phyloP scores from a whole-genome alignment of 2,329 filamentous ascomycete species.

The Colletotrichum sp. region DNA sequence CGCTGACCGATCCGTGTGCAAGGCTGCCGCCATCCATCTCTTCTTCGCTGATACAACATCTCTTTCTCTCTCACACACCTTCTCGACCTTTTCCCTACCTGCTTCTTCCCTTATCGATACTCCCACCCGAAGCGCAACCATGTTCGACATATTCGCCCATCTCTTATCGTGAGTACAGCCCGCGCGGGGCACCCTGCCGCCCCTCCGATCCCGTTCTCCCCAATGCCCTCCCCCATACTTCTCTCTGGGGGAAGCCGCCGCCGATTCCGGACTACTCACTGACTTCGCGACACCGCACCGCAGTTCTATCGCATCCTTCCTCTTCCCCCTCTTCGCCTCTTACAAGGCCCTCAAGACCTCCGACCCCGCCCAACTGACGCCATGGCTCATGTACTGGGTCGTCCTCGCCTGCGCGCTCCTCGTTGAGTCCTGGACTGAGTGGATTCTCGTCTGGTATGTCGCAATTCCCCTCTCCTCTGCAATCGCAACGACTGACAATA shows the following conservation, averaged over 20 bases:
- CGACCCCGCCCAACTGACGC: constrained; percentile 86
- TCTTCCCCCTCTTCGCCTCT: constrained; percentile 95
- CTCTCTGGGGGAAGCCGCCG: background rate
- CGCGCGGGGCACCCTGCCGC: background rate
- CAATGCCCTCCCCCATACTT: background rate
- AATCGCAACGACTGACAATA: background rate
- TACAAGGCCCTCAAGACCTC: constrained; percentile 97
- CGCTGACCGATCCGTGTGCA: constrained; percentile 9
- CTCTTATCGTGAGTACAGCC: constrained; percentile 71
- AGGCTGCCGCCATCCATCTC: constrained; percentile 1
- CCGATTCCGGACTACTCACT: background rate
- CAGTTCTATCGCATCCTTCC: constrained; percentile 85
- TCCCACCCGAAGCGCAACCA: constrained; percentile 38
- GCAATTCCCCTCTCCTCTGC: background rate
- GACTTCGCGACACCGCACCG: background rate
- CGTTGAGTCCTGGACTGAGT: constrained; percentile 86
- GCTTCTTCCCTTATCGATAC: background rate
- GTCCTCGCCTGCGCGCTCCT: constrained; percentile 83
- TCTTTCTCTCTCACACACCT: background rate
- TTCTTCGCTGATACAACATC: background rate
- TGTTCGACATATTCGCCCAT: constrained; percentile 82
- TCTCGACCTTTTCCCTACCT: background rate
- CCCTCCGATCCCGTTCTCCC: background rate
- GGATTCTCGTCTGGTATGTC: constrained; percentile 79
- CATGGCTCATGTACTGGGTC: constrained; percentile 99